These are phyloP conservation scores for Calocybe indica DNA, from an alignment of 768 basidiomycete species.

Conservation along the genomic window DNA sequence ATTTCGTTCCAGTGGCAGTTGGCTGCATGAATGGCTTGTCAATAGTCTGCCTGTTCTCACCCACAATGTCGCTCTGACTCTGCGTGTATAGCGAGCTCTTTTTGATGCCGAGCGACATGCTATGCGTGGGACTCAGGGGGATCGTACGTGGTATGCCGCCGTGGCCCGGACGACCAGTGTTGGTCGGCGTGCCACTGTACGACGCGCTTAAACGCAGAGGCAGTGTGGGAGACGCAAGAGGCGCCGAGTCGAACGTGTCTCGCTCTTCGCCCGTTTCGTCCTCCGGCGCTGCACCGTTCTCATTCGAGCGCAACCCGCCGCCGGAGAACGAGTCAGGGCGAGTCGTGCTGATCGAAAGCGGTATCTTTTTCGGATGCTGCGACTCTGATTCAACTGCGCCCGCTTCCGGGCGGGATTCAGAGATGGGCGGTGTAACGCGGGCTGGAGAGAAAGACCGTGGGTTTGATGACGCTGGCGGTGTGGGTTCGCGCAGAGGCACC, in stretches of 20 bases:
- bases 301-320: too few relatives aligned
- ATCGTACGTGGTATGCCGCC: conserved; percentile 50
- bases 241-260: conserved; percentile 12
- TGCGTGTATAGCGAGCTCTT: conserved; percentile 9
- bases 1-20: conserved; percentile 58
- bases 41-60: background rate
- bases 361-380: too few relatives aligned
- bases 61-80: conserved; percentile 10
- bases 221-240: background rate
- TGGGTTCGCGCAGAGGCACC: conserved; percentile 32
- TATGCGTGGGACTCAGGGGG: conserved; percentile 35
- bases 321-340: too few relatives aligned
- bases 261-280: conserved; percentile 11
- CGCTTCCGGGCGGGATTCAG: too few relatives aligned
- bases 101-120: conserved; percentile 4
- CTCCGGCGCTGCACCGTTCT: conserved; percentile 3
- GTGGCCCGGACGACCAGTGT: conserved; percentile 39
- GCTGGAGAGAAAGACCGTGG: conserved; percentile 13
- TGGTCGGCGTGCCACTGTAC: conserved; percentile 20
- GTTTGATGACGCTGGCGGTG: conserved; percentile 7
- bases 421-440: conserved; percentile 1
- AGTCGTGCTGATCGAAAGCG: too few relatives aligned
- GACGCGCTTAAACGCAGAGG: too few relatives aligned
- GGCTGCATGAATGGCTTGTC: conserved; percentile 20
- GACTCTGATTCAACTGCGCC: too few relatives aligned